Evolutionary conservation across 805 yeast species (phyloP).

Genomic region (Tanozyma kutaoensis): DNA sequence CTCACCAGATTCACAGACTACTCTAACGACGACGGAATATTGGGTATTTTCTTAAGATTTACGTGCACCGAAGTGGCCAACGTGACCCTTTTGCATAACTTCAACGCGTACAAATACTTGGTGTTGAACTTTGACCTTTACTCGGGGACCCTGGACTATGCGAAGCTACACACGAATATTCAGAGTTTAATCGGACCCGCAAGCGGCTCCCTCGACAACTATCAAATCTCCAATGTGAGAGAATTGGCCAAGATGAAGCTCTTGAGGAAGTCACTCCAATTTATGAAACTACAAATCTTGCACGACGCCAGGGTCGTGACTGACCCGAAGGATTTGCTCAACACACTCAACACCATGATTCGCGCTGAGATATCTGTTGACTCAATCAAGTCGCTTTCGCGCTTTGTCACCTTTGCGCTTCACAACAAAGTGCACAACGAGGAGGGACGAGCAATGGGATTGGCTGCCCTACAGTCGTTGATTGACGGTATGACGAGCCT

Average conservation of each 20-base stretch:
- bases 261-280: conserved; percentile 9
- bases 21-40: neutral
- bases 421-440: conserved; percentile 20
- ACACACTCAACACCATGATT: conserved; percentile 11
- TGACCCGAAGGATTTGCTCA: no score
- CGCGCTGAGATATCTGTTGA: conserved; percentile 37
- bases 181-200: conserved; percentile 38
- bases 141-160: conserved; percentile 39
- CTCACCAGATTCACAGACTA: neutral
- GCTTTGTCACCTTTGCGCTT: conserved; percentile 36
- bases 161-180: conserved; percentile 45
- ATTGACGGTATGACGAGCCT: conserved; percentile 30
- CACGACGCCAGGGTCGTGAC: conserved; percentile 1
- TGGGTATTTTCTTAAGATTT: neutral
- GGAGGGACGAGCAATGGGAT: conserved; percentile 22
- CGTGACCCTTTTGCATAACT: conserved; percentile 30
- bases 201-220: no score
- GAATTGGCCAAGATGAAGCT: conserved; percentile 41
- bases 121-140: conserved; percentile 50
- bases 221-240: conserved; percentile 33
- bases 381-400: conserved; percentile 33
- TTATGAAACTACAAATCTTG: conserved; percentile 1
- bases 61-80: neutral
- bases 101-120: conserved; percentile 37
- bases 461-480: conserved; percentile 13